phyloP scores from a whole-genome alignment of 176 grass and related monocot species.

The Chloris gayana region DNA sequence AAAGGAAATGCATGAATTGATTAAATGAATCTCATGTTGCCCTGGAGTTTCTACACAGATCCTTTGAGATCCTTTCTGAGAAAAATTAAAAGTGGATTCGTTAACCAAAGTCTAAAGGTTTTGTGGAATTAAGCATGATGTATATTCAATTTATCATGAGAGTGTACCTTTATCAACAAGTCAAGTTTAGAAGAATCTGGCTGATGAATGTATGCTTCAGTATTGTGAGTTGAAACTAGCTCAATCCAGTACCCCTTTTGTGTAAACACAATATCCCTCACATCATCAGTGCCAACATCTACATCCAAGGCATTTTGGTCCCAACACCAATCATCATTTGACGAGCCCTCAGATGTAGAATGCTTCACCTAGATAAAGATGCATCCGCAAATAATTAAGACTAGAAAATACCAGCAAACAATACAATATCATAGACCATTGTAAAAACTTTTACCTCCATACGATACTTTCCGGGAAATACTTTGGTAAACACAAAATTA shows the following conservation, averaged over 20 bases:
- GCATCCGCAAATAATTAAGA: conserved; percentile 8
- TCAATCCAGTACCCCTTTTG: conserved; percentile 95
- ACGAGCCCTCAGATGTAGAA: conserved; percentile 32
- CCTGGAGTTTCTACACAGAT: conserved; percentile 81
- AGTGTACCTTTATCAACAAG: conserved; percentile 72
- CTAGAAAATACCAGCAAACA: conserved; percentile 10
- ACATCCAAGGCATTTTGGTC: conserved; percentile 67
- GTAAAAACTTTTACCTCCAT: conserved; percentile 63
- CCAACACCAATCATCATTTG: conserved; percentile 93
- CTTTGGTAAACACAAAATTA: conserved; percentile 79
- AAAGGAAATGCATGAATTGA: conserved; percentile 93
- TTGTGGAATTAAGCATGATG: conserved; percentile 21
- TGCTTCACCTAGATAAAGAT: conserved; percentile 62
- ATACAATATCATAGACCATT: not conserved
- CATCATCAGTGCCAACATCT: conserved; percentile 77
- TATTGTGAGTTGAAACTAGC: conserved; percentile 80
- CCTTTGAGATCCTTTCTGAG: conserved; percentile 87
- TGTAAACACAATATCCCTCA: conserved; percentile 74
- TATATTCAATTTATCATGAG: conserved; percentile 25
- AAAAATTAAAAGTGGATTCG: conserved; percentile 26
- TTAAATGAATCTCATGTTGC: conserved; percentile 84
- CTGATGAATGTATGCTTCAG: conserved; percentile 70
- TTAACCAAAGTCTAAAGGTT: conserved; percentile 26
- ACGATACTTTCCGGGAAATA: conserved; percentile 96
- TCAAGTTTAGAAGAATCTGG: conserved; percentile 84